A percentile compares a stretch with the other conserved stretches of the same genome.
Conservation (phyloP, 345 rosid genomes). For the Camelina sativa region DNA sequence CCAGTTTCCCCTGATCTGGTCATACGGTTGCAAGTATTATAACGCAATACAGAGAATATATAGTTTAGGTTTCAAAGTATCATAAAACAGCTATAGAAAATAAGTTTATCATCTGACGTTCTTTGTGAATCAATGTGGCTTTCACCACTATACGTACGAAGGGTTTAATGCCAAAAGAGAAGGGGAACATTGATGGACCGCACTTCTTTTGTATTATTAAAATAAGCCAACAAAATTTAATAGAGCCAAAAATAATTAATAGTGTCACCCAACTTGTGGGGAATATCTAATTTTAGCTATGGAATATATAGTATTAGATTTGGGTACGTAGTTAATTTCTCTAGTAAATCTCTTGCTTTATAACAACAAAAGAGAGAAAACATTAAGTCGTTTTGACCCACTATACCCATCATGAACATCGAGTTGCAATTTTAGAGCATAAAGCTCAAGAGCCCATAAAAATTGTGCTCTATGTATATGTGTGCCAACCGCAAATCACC, state of each 20-base stretch:
- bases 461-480: background rate
- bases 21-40: conserved; percentile 9
- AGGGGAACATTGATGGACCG: conserved; percentile 41
- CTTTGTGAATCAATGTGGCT: no score
- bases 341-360: background rate
- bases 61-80: conserved; percentile 6
- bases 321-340: conserved; percentile 9
- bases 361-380: background rate
- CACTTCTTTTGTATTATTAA: conserved; percentile 21
- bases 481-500: background rate
- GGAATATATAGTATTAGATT: conserved; percentile 3
- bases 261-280: conserved; percentile 38
- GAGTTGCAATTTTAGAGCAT: background rate
- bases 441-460: no score
- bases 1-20: no score
- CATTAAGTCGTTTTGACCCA: background rate
- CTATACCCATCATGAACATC: background rate
- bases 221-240: conserved; percentile 26
- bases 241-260: conserved; percentile 29
- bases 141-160: conserved; percentile 1
- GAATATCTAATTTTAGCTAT: conserved; percentile 15
- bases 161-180: conserved; percentile 23
- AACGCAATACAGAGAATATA: background rate
- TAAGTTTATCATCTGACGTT: background rate
- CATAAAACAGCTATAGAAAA: background rate